Evolutionary conservation across 768 basidiomycete genomes (phyloP).

Genomic region (Leccinum barrowsii): DNA sequence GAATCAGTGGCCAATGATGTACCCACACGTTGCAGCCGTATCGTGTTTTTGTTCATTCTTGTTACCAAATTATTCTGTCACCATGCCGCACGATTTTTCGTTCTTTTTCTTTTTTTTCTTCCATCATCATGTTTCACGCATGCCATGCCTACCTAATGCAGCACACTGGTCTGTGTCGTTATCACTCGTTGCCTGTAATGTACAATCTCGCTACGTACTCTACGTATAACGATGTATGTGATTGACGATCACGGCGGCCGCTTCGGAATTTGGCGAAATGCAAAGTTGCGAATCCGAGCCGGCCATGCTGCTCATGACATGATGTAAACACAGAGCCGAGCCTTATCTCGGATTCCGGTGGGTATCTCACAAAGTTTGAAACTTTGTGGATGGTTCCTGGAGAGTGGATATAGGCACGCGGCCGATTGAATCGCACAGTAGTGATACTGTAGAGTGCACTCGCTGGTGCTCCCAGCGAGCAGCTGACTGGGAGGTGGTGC

Average conservation of each 20-base stretch:
- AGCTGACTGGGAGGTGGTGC: not conserved
- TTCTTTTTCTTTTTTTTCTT: slow-evolving; percentile 1
- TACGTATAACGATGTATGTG: not conserved
- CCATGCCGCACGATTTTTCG: slow-evolving; percentile 14
- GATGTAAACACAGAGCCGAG: not conserved
- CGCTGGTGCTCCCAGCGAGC: too few species aligned
- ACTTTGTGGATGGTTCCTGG: not conserved
- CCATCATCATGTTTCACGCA: slow-evolving; percentile 18
- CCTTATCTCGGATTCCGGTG: slow-evolving; percentile 17
- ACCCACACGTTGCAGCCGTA: slow-evolving; percentile 15
- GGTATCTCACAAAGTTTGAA: slow-evolving; percentile 1
- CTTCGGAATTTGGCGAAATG: not conserved
- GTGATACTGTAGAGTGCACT: not conserved
- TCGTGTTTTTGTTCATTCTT: slow-evolving; percentile 16
- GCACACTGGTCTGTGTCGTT: slow-evolving; percentile 13
- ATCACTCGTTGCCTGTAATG: slow-evolving; percentile 6
- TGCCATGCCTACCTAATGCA: slow-evolving; percentile 21
- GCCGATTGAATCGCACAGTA: not conserved
- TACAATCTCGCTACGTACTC: slow-evolving; percentile 8
- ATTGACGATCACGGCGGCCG: slow-evolving; percentile 14
- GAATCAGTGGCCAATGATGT: slow-evolving; percentile 9
- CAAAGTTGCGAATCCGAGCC: not conserved
- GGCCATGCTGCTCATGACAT: not conserved
- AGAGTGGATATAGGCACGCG: not conserved
- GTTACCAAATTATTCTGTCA: slow-evolving; percentile 20